phyloP scores from a whole-genome alignment of 2,329 filamentous ascomycete genomes.

The Bipolaris sorokiniana region DNA sequence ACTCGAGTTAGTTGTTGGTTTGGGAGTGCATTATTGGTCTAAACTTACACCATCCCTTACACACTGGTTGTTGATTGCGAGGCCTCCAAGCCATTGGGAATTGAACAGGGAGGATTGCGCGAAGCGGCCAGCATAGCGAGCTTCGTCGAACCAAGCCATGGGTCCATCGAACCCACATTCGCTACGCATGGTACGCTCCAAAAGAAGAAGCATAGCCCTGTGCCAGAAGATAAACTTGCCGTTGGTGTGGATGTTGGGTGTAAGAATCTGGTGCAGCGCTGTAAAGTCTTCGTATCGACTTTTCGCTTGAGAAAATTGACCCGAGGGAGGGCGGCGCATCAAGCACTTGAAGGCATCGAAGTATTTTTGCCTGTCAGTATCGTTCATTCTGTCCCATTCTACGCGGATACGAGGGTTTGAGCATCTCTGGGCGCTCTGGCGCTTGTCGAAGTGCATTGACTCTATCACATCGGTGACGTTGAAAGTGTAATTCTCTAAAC shows the following conservation, averaged over 20 bases:
- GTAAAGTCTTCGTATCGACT: constrained; percentile 46
- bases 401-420: constrained; percentile 36
- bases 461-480: background rate
- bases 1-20: constrained; percentile 8
- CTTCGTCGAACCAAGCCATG: constrained; percentile 50
- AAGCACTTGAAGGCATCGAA: constrained; percentile 41
- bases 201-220: constrained; percentile 50
- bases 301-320: constrained; percentile 32
- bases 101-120: constrained; percentile 41
- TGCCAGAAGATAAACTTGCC: constrained; percentile 53
- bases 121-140: constrained; percentile 40
- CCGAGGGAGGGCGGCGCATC: constrained; percentile 29
- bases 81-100: constrained; percentile 33
- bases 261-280: constrained; percentile 43
- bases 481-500: constrained; percentile 1
- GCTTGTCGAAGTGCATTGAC: background rate
- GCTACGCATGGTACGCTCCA: constrained; percentile 50
- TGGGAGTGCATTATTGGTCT: background rate
- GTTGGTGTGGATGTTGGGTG: constrained; percentile 43
- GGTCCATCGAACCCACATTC: constrained; percentile 52
- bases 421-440: constrained; percentile 26
- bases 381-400: constrained; percentile 41
- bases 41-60: constrained; percentile 44
- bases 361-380: constrained; percentile 34
- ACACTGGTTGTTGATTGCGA: constrained; percentile 35